Evolutionary conservation across 2,329 filamentous ascomycete species (phyloP).

Genomic region (Fusarium piperis): DNA sequence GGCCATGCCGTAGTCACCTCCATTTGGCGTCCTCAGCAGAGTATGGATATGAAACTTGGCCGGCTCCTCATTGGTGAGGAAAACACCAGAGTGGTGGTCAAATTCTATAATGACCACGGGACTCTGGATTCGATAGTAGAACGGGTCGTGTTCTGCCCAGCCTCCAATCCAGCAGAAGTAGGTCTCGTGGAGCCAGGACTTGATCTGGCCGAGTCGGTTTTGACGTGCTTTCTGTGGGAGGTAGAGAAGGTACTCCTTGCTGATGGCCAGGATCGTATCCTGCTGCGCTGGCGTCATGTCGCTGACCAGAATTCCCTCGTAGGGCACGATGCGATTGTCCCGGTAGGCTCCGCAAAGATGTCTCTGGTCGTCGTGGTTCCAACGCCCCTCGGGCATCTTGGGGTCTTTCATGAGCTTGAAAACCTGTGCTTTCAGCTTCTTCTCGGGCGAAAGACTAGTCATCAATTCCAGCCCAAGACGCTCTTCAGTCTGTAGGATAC

Average conservation of each 20-base stretch:
- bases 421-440: constrained; percentile 59
- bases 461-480: constrained; percentile 71
- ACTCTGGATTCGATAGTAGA: constrained; percentile 81
- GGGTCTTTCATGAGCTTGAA: constrained; percentile 70
- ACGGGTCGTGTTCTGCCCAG: constrained; percentile 61
- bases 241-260: constrained; percentile 74
- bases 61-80: constrained; percentile 76
- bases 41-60: constrained; percentile 77
- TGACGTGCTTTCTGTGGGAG: constrained; percentile 67
- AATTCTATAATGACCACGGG: constrained; percentile 80
- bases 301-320: constrained; percentile 70
- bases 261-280: constrained; percentile 64
- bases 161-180: constrained; percentile 84
- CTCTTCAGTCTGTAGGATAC: constrained; percentile 73
- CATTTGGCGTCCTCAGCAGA: constrained; percentile 76
- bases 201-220: constrained; percentile 64
- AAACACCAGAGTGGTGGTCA: constrained; percentile 82
- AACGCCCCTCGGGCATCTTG: constrained; percentile 72
- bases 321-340: constrained; percentile 78
- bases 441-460: constrained; percentile 63
- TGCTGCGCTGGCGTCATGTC: constrained; percentile 61
- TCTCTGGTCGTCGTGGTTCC: constrained; percentile 83
- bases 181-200: constrained; percentile 69
- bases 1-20: constrained; percentile 76
- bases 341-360: constrained; percentile 77